These are phyloP conservation scores for Teratosphaeria viscida DNA, from an alignment of 2,329 filamentous ascomycete species.

Conservation along the genomic window DNA sequence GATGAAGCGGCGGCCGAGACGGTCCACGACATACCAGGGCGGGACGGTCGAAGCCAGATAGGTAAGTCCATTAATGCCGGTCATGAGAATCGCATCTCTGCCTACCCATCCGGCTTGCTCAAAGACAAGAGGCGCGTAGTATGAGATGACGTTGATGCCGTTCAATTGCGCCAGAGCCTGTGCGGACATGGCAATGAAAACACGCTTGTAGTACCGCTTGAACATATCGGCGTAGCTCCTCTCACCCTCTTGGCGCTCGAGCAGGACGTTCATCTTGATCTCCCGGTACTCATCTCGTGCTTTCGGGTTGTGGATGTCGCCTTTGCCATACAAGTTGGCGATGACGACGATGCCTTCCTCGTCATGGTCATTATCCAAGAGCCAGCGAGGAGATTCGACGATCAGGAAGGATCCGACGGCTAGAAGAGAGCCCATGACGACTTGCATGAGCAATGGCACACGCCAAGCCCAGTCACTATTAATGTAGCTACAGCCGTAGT, in stretches of 20 bases:
- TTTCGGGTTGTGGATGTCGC: slow-evolving; percentile 86
- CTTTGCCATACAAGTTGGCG: slow-evolving; percentile 90
- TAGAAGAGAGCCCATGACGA: slow-evolving; percentile 81
- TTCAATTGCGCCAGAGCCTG: slow-evolving; percentile 93
- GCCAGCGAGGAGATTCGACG: slow-evolving; percentile 95
- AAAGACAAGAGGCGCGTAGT: slow-evolving; percentile 94
- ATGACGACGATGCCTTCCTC: slow-evolving; percentile 98
- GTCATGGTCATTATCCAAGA: slow-evolving; percentile 93
- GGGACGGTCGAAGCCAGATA: slow-evolving; percentile 89
- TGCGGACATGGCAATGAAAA: slow-evolving; percentile 98
- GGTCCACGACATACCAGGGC: slow-evolving; percentile 93
- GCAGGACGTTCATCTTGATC: slow-evolving; percentile 95
- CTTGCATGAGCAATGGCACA: slow-evolving; percentile 81
- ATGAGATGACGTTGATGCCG: slow-evolving; percentile 98
- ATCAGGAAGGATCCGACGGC: slow-evolving; percentile 82
- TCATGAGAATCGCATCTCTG: slow-evolving; percentile 88
- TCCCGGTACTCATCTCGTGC: slow-evolving; percentile 94
- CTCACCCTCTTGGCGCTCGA: slow-evolving; percentile 91
- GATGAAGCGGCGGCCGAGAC: slow-evolving; percentile 80
- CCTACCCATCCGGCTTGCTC: slow-evolving; percentile 94
- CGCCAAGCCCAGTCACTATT: slow-evolving; percentile 80
- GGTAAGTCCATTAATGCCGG: slow-evolving; percentile 85
- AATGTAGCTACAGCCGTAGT: slow-evolving; percentile 94
- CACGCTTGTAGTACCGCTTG: slow-evolving; percentile 76
- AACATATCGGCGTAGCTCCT: slow-evolving; percentile 92